phyloP scores from a whole-genome alignment of 2,329 filamentous ascomycete genomes.

The Colletotrichum melonis region DNA sequence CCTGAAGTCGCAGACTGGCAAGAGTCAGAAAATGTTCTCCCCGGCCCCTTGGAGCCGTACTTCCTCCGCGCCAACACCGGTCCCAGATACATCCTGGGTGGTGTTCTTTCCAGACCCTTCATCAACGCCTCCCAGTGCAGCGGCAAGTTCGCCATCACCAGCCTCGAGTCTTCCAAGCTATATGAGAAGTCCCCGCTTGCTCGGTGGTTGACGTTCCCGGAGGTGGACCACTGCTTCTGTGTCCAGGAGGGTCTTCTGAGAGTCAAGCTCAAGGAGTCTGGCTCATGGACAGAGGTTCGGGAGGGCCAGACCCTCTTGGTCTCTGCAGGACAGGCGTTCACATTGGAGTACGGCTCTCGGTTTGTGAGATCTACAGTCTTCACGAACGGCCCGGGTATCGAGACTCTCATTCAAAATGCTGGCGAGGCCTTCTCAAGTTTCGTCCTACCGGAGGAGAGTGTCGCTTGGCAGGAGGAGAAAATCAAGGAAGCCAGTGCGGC shows the following conservation, averaged over 20 bases:
- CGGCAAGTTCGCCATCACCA: conserved; percentile 64
- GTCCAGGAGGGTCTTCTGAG: conserved; percentile 58
- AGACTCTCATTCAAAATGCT: conserved; percentile 53
- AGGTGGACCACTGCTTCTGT: conserved; percentile 63
- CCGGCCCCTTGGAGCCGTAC: conserved; percentile 54
- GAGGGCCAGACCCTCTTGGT: conserved; percentile 62
- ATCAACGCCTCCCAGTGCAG: conserved; percentile 58
- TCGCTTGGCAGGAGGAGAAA: conserved; percentile 13
- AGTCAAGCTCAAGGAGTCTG: conserved; percentile 49
- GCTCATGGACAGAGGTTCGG: conserved; percentile 46
- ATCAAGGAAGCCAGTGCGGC: neutral
- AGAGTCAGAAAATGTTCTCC: conserved; percentile 51
- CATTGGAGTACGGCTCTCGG: conserved; percentile 54
- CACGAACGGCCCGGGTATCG: conserved; percentile 60
- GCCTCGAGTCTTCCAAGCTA: conserved; percentile 57
- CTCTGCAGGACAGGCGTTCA: conserved; percentile 57
- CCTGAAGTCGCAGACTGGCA: conserved; percentile 57
- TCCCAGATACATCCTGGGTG: conserved; percentile 57
- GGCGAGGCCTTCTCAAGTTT: conserved; percentile 48
- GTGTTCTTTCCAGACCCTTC: conserved; percentile 59
- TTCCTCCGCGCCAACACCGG: conserved; percentile 64
- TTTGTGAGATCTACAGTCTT: conserved; percentile 61
- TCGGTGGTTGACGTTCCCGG: conserved; percentile 53
- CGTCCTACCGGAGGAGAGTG: conserved; percentile 50
- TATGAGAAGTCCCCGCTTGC: conserved; percentile 50